phyloP scores from a whole-genome alignment of 1,139 yeast genomes.

The Pichia sp. region DNA sequence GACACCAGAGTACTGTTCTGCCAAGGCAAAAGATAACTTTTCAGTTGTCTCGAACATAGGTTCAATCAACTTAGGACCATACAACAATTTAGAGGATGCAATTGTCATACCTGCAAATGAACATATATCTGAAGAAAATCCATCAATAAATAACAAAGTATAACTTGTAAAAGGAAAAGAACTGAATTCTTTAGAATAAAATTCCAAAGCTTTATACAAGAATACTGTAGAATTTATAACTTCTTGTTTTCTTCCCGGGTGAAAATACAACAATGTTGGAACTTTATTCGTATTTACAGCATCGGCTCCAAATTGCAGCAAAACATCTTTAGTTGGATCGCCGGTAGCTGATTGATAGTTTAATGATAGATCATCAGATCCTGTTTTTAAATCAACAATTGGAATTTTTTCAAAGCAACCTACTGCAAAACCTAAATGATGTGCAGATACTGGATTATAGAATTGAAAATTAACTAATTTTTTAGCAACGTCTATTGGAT shows the following conservation, averaged over 20 bases:
- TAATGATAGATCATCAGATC: constrained; percentile 29
- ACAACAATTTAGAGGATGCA: constrained; percentile 58
- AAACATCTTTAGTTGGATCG: constrained; percentile 1
- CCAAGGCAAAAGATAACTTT: constrained; percentile 58
- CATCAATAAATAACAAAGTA: constrained; percentile 68
- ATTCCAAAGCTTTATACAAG: constrained; percentile 73
- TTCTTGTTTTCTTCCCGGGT: constrained; percentile 49
- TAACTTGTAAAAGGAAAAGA: constrained; percentile 87
- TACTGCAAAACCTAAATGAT: constrained; percentile 90
- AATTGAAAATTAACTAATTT: constrained; percentile 76
- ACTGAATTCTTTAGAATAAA: constrained; percentile 81
- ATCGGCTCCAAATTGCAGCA: constrained; percentile 7
- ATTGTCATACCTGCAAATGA: constrained; percentile 77
- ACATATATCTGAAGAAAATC: constrained; percentile 45
- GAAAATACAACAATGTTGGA: constrained; percentile 51
- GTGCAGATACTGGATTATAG: constrained; percentile 85
- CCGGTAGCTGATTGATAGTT: constrained; percentile 28
- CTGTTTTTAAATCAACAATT: constrained; percentile 36
- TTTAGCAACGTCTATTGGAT: constrained; percentile 60
- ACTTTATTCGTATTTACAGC: constrained; percentile 35
- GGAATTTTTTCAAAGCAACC: constrained; percentile 74
- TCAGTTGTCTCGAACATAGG: constrained; percentile 73
- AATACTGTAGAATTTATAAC: constrained; percentile 75
- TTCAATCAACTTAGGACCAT: constrained; percentile 72
- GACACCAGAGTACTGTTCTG: constrained; percentile 92